phyloP scores from a whole-genome alignment of 2,329 filamentous ascomycete species.

The Alternaria alternata region DNA sequence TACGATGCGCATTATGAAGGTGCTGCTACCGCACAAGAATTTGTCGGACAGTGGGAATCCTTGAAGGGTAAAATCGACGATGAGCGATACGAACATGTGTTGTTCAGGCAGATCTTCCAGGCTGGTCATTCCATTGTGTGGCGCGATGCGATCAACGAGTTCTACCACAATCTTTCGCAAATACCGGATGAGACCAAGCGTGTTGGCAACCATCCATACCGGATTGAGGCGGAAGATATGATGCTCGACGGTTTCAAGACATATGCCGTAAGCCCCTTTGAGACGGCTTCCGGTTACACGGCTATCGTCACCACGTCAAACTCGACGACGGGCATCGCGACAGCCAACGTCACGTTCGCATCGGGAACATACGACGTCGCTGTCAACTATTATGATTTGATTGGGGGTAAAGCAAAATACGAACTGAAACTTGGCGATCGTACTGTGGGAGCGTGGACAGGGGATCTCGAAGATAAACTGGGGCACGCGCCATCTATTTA shows the following conservation, averaged over 20 bases:
- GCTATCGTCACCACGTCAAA: slow-evolving; percentile 66
- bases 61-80: slow-evolving; percentile 66
- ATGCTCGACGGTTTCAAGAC: slow-evolving; percentile 64
- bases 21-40: slow-evolving; percentile 67
- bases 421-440: slow-evolving; percentile 63
- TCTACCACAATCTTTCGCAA: slow-evolving; percentile 68
- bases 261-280: slow-evolving; percentile 64
- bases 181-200: slow-evolving; percentile 66
- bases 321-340: slow-evolving; percentile 60
- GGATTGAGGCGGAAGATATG: slow-evolving; percentile 76
- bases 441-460: slow-evolving; percentile 65
- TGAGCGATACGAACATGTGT: slow-evolving; percentile 66
- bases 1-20: slow-evolving; percentile 70
- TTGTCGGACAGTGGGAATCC: slow-evolving; percentile 63
- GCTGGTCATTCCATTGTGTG: slow-evolving; percentile 75
- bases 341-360: slow-evolving; percentile 57
- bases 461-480: slow-evolving; percentile 66
- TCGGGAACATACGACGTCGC: slow-evolving; percentile 69
- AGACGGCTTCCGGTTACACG: slow-evolving; percentile 64
- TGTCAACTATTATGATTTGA: slow-evolving; percentile 72
- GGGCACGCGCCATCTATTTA: slow-evolving; percentile 67
- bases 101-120: slow-evolving; percentile 69
- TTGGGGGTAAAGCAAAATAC: slow-evolving; percentile 65
- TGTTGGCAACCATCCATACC: slow-evolving; percentile 68
- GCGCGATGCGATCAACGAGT: slow-evolving; percentile 72